Conservation (phyloP, 1,284 basidiomycete species). For the Pholiota adiposa region DNA sequence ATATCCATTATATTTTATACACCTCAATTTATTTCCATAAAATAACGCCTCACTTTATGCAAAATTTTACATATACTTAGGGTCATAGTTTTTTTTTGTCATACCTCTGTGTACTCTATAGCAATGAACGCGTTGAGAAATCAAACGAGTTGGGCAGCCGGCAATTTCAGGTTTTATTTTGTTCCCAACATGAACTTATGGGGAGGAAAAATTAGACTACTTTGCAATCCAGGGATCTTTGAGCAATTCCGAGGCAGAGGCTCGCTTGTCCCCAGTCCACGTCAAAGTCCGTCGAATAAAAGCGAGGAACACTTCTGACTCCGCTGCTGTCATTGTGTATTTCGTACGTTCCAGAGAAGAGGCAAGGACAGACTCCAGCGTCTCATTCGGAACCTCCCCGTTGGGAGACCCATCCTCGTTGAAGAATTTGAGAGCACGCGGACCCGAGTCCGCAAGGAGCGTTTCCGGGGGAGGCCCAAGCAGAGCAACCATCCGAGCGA, state of each 20-base stretch:
- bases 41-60: too few relatives aligned
- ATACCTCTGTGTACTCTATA: too few relatives aligned
- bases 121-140: too few relatives aligned
- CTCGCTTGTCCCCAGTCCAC: slow-evolving; percentile 9
- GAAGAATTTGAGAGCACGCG: slow-evolving; percentile 8
- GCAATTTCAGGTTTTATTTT: too few relatives aligned
- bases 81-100: too few relatives aligned
- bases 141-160: too few relatives aligned
- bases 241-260: slow-evolving; percentile 11
- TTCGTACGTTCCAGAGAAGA: slow-evolving; percentile 2
- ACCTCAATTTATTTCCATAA: too few relatives aligned
- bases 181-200: too few relatives aligned
- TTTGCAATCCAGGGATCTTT: slow-evolving; percentile 9
- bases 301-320: slow-evolving; percentile 12
- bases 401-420: slow-evolving; percentile 10
- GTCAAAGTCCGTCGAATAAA: slow-evolving; percentile 11
- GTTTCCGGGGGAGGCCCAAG: slow-evolving; percentile 13
- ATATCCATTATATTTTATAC: too few relatives aligned
- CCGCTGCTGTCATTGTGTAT: not conserved
- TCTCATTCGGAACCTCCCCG: slow-evolving; percentile 4
- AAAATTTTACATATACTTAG: too few relatives aligned
- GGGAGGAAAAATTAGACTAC: not conserved
- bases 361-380: slow-evolving; percentile 6
- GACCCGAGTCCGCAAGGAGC: slow-evolving; percentile 8
- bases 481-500: slow-evolving; percentile 12